Conservation (phyloP, 345 rosid species). For the Turnera subulata region DNA sequence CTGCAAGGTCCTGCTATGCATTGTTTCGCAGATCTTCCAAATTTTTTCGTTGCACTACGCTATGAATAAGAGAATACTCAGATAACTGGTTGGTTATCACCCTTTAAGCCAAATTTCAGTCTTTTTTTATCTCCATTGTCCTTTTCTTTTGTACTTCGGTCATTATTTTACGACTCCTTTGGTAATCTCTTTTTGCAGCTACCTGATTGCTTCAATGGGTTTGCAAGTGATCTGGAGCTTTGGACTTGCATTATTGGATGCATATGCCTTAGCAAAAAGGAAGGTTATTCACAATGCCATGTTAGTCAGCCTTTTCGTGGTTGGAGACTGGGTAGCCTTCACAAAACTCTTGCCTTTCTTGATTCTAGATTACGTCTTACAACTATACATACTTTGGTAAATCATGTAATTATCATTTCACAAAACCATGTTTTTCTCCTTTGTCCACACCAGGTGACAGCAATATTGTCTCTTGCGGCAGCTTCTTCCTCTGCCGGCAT, state of each 20-base stretch:
- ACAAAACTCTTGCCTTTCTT: constrained; percentile 4
- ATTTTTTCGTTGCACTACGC: too few relatives aligned
- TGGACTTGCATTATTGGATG: constrained; percentile 62
- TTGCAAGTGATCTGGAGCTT: constrained; percentile 81
- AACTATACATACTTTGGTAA: too few relatives aligned
- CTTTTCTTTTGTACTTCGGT: too few relatives aligned
- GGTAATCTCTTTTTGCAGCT: constrained; percentile 47
- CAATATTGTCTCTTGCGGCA: constrained; percentile 61
- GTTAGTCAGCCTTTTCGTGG: constrained; percentile 71
- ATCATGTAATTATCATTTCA: constrained; percentile 2
- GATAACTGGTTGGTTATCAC: too few relatives aligned
- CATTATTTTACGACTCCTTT: too few relatives aligned
- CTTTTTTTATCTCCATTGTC: too few relatives aligned
- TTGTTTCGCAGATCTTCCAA: too few relatives aligned
- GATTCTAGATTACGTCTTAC: not conserved
- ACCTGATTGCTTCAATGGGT: constrained; percentile 84
- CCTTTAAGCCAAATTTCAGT: too few relatives aligned
- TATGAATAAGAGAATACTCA: too few relatives aligned
- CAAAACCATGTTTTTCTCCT: not conserved
- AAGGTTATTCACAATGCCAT: constrained; percentile 47
- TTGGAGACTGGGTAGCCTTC: constrained; percentile 79
- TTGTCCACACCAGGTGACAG: constrained; percentile 51
- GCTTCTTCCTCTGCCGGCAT: constrained; percentile 70
- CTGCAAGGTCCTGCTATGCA: too few relatives aligned
- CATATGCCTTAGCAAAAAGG: constrained; percentile 51